These are phyloP conservation scores for Chimonanthus praecox DNA, from an alignment of 164 flowering plant genomes.

Conservation along the genomic window DNA sequence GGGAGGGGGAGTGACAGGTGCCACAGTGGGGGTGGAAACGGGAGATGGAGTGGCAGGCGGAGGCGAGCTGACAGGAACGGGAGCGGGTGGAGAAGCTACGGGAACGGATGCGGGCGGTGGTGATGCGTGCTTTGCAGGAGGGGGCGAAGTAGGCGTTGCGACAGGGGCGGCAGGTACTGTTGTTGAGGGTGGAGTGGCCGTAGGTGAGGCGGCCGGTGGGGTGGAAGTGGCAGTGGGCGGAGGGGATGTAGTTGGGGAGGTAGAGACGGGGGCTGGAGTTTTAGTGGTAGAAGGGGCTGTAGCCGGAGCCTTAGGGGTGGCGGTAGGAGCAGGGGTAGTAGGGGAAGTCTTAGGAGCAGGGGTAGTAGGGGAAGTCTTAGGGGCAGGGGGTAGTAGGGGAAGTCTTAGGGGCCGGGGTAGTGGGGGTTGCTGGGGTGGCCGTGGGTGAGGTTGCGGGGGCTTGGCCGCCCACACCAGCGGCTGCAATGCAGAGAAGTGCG, in stretches of 20 bases:
- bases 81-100: not conserved
- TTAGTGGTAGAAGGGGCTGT: not conserved
- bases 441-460: conserved; percentile 41
- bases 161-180: conserved; percentile 24
- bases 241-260: conserved; percentile 7
- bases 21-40: not conserved
- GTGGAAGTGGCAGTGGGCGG: not conserved
- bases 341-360: not conserved
- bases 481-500: conserved; percentile 43
- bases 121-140: conserved; percentile 16
- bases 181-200: conserved; percentile 3
- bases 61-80: conserved; percentile 18
- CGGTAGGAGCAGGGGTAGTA: not conserved
- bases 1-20: not conserved
- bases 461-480: conserved; percentile 38
- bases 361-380: not conserved
- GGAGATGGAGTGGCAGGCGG: conserved; percentile 12
- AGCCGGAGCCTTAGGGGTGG: conserved; percentile 5
- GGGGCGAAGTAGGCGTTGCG: conserved; percentile 16
- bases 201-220: conserved; percentile 4
- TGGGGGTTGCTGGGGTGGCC: conserved; percentile 1
- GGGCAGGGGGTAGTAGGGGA: conserved; percentile 3
- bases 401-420: not conserved
- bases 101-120: conserved; percentile 23
- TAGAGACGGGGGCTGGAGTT: not conserved